Conservation (phyloP, 148 eudicot species). For the Rhododendron molle region DNA sequence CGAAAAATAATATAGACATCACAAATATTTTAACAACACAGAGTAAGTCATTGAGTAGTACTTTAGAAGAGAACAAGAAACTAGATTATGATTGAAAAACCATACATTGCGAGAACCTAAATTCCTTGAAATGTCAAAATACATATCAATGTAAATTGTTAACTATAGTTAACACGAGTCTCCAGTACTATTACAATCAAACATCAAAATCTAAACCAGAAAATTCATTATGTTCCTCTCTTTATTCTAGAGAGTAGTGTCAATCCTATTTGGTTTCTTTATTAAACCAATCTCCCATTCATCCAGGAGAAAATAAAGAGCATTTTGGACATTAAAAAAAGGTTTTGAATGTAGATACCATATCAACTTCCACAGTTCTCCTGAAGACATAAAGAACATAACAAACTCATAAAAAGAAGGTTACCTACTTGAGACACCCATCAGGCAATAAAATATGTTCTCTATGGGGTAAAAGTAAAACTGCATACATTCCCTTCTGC, state of each 20-base stretch:
- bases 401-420: not conserved
- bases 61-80: not conserved
- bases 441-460: not conserved
- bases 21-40: not conserved
- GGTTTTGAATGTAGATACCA: not conserved
- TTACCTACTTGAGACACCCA: not conserved
- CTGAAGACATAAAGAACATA: not conserved
- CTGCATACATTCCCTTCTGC: not conserved
- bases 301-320: not conserved
- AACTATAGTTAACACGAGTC: not conserved
- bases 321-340: not conserved
- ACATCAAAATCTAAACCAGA: not conserved
- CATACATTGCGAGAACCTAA: not conserved
- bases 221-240: not conserved
- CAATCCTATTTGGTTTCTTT: not conserved
- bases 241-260: not conserved
- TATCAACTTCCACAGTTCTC: not conserved
- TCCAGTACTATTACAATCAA: not conserved
- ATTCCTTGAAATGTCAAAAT: not conserved
- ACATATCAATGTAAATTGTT: not conserved
- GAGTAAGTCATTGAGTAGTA: constrained; percentile 1
- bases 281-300: not conserved
- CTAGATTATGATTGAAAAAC: not conserved
- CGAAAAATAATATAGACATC: not conserved
- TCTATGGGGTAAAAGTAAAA: not conserved